Evolutionary conservation across 352 stramenopile genomes (phyloP).

Genomic region (Phytophthora hibernalis): DNA sequence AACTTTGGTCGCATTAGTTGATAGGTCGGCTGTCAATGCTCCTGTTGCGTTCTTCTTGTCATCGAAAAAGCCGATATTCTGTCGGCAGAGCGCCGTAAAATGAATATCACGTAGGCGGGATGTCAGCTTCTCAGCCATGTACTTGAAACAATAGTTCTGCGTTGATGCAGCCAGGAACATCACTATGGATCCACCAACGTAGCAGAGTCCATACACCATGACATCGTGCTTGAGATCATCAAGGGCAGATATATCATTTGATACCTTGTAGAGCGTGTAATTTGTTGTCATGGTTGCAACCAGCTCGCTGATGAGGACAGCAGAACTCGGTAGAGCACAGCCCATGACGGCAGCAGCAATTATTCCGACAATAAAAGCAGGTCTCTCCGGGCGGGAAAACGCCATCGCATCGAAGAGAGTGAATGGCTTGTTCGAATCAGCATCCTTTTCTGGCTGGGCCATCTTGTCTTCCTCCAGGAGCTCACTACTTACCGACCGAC

Average conservation of each 20-base stretch:
- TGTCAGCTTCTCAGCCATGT: constrained; percentile 58
- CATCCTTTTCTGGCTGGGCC: neutral
- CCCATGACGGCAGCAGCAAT: constrained; percentile 37
- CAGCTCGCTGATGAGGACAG: constrained; percentile 32
- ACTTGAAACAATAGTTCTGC: constrained; percentile 58
- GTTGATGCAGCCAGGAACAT: constrained; percentile 40
- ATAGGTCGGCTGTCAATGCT: constrained; percentile 53
- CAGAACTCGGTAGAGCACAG: constrained; percentile 35
- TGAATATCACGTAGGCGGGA: constrained; percentile 56
- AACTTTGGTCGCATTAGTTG: constrained; percentile 57
- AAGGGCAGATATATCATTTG: neutral
- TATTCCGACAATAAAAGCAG: constrained; percentile 38
- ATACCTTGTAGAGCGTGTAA: constrained; percentile 14
- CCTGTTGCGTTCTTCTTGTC: constrained; percentile 61
- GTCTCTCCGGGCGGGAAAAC: constrained; percentile 36
- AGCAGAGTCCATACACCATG: constrained; percentile 25
- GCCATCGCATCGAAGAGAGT: constrained; percentile 26
- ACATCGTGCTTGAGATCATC: constrained; percentile 43
- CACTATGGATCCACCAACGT: constrained; percentile 36
- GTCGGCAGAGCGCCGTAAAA: constrained; percentile 46
- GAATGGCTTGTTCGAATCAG: constrained; percentile 11
- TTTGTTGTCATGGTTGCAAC: constrained; percentile 25
- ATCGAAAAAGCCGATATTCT: constrained; percentile 81
- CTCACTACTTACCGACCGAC: constrained; percentile 1
- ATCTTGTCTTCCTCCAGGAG: neutral